A percentile compares a stretch with the other conserved stretches of the same genome.
Conservation (phyloP, 2,329 filamentous ascomycete genomes). For the Chrysoporthe austroafricana region DNA sequence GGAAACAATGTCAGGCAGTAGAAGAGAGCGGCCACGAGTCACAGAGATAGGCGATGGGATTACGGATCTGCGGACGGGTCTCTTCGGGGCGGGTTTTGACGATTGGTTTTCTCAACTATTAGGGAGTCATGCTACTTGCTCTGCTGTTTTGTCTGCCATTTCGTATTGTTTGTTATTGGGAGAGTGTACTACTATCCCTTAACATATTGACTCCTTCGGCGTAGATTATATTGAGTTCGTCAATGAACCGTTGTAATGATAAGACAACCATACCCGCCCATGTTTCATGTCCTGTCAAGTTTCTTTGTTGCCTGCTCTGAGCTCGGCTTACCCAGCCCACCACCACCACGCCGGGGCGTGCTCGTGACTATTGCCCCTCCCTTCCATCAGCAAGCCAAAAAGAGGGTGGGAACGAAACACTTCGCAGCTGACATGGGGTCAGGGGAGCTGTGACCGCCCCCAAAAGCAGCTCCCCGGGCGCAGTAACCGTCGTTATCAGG, state of each 20-base stretch:
- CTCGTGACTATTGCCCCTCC: not conserved
- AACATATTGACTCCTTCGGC: constrained; percentile 12
- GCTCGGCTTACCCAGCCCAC: constrained; percentile 8
- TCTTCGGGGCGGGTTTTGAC: constrained; percentile 27
- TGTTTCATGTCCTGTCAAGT: not conserved
- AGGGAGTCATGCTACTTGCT: constrained; percentile 32
- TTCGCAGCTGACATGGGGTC: constrained; percentile 8
- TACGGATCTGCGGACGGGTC: constrained; percentile 27
- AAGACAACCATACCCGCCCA: not conserved
- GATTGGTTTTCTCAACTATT: constrained; percentile 28
- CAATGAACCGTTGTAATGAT: constrained; percentile 20
- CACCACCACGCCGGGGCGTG: not conserved
- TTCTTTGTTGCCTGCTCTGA: constrained; percentile 18
- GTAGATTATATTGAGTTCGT: constrained; percentile 9
- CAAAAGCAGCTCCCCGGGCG: not conserved
- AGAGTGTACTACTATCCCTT: not conserved
- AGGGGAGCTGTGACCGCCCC: constrained; percentile 20
- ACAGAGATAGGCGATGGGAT: constrained; percentile 26
- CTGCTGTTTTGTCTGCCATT: constrained; percentile 24
- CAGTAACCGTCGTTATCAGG: not conserved
- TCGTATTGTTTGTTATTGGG: constrained; percentile 19
- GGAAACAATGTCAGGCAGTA: constrained; percentile 31
- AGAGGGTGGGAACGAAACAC: not conserved
- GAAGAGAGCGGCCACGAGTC: constrained; percentile 26
- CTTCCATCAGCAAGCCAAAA: not conserved